Evolutionary conservation across 2,329 filamentous ascomycete species (phyloP), one percentile per base, ranked within the genome.

Genomic region (Metarhizium robertsii): DNA sequence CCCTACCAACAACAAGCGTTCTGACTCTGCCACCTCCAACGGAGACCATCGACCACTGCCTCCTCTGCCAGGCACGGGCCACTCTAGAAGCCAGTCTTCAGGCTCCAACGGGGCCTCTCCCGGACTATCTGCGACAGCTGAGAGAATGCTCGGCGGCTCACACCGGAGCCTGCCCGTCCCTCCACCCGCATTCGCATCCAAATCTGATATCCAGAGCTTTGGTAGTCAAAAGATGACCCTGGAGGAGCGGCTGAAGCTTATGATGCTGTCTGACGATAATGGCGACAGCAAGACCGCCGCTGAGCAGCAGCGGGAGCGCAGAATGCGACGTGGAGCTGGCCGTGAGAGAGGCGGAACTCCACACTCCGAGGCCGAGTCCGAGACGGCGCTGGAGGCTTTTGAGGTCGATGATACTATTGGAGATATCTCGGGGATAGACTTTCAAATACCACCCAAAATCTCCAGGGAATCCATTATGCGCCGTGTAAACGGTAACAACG

Each of bases 381-480:
- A 56, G 47, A 63, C 58, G 29, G 64, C 61, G 32, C 59, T 60
- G 49, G 72, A 76, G 30, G 67, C 67, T 10, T 73, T 77, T 13
- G 81, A 84, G 61, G 80, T 78, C 46, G 82, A 85, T 20, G 80
- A 85, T 54, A 77, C 78, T 2, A 66, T 84, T 47, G 83, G 80
- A 49, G 83, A 87, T 55, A 69, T 86, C 62, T 79, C 80, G 53
- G 72, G 78, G 11, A 69, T 85, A 58, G 81, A 85, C 56, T 87
- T 86, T 62, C 78, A 87, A 60, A 73, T 87, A 14, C 89, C 85
- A 18, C 79, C 88, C 11, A 87, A 87, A 54, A 95, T 97, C 66
- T 96, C 92, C 8, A 84, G 92, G 42, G 94, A 97, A 68, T 96
- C 92, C 0, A 97, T 97, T 62, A 76, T 97, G 63, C 86, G 89